Conservation (phyloP, 2,329 filamentous ascomycete species). For the Trichoderma breve region DNA sequence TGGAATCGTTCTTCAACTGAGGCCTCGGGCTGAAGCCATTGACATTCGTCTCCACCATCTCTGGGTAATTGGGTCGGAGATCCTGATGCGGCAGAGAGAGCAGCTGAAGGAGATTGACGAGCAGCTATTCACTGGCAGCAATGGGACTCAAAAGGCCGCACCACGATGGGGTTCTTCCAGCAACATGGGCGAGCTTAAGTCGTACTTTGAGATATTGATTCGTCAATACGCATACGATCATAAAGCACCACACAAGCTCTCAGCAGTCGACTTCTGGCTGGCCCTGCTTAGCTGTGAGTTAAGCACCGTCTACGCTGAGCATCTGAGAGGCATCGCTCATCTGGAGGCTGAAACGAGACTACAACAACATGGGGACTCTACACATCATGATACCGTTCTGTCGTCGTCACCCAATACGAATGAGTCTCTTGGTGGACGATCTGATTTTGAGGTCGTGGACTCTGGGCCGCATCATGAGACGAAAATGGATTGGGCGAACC, state of each 20-base stretch:
- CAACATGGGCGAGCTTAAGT: constrained; percentile 46
- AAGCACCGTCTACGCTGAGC: constrained; percentile 66
- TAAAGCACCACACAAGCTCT: constrained; percentile 55
- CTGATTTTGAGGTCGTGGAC: neutral
- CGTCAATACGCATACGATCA: constrained; percentile 72
- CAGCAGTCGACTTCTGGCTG: constrained; percentile 75
- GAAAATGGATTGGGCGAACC: constrained; percentile 25
- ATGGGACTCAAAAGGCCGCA: neutral
- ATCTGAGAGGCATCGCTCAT: constrained; percentile 43
- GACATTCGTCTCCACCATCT: constrained; percentile 68
- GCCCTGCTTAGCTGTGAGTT: constrained; percentile 80
- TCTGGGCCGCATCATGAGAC: neutral
- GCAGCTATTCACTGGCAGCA: neutral
- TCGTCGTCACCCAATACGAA: constrained; percentile 18
- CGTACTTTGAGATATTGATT: constrained; percentile 76
- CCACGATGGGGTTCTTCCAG: constrained; percentile 44
- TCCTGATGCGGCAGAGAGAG: constrained; percentile 65
- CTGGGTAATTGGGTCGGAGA: constrained; percentile 84
- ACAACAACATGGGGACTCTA: neutral
- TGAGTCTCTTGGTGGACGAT: neutral
- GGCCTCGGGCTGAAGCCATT: constrained; percentile 42
- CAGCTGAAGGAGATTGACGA: constrained; percentile 25
- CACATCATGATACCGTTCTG: neutral
- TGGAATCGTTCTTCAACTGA: constrained; percentile 65
- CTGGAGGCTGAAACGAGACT: constrained; percentile 26